A percentile compares a stretch with the other conserved stretches of the same genome.
These are phyloP conservation scores for Colletotrichum salicis DNA, from an alignment of 2,329 filamentous ascomycete genomes.

Conservation along the genomic window DNA sequence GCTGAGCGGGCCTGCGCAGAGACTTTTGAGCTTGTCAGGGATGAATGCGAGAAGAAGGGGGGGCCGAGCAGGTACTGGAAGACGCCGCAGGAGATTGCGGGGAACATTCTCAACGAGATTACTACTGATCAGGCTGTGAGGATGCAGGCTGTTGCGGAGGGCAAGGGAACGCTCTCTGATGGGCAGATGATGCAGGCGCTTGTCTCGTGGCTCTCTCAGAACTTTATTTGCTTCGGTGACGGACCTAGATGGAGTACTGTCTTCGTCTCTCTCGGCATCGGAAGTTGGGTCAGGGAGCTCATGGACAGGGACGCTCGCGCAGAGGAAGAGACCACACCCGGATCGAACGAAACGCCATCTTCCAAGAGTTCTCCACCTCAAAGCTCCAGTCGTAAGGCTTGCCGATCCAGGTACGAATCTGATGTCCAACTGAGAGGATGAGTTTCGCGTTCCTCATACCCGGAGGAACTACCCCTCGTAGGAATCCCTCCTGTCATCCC, in stretches of 20 bases:
- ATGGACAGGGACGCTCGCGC: not conserved
- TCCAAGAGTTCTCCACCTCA: not conserved
- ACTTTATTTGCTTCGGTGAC: constrained; percentile 30
- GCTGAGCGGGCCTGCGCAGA: constrained; percentile 6
- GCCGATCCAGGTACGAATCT: not conserved
- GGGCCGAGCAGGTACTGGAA: constrained; percentile 29
- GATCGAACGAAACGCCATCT: not conserved
- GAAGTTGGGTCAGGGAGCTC: constrained; percentile 21
- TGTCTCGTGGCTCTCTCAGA: constrained; percentile 6
- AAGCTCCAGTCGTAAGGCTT: not conserved
- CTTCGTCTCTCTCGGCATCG: constrained; percentile 16
- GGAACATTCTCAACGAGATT: not conserved
- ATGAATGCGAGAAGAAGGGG: not conserved
- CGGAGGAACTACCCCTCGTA: not conserved
- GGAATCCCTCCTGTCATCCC: not conserved
- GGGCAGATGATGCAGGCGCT: constrained; percentile 3
- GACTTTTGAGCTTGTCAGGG: not conserved
- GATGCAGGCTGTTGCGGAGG: constrained; percentile 20
- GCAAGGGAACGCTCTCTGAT: constrained; percentile 1
- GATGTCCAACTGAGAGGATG: not conserved
- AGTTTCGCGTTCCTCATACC: not conserved
- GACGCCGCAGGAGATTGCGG: constrained; percentile 17
- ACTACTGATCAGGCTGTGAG: not conserved
- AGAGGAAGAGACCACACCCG: no score
- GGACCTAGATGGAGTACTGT: constrained; percentile 30